Evolutionary conservation across 805 yeast species (phyloP).

Genomic region (Myxozyma mucilagina): DNA sequence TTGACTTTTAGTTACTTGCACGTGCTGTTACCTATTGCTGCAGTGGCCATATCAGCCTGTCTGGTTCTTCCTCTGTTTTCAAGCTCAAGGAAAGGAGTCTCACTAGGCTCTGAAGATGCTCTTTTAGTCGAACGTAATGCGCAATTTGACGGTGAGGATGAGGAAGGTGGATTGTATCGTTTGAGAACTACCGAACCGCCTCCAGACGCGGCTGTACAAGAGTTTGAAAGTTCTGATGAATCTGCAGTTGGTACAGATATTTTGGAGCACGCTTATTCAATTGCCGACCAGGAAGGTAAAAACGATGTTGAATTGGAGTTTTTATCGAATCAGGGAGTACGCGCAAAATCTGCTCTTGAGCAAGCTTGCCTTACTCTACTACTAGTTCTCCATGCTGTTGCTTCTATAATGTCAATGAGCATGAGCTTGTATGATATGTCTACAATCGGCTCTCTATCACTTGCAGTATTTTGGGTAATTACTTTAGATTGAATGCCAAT

Average conservation of each 20-base stretch:
- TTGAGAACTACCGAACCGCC: slow-evolving; percentile 1
- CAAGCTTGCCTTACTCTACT: slow-evolving; percentile 19
- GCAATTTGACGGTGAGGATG: background rate
- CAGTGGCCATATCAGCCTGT: background rate
- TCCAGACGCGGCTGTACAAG: slow-evolving; percentile 10
- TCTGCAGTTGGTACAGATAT: slow-evolving; percentile 1
- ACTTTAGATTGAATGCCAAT: background rate
- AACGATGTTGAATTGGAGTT: slow-evolving; percentile 32
- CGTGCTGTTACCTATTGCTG: background rate
- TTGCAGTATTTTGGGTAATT: slow-evolving; percentile 13
- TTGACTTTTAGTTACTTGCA: background rate
- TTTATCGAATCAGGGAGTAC: slow-evolving; percentile 32
- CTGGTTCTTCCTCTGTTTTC: background rate
- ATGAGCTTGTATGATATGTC: background rate
- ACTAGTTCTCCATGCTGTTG: background rate
- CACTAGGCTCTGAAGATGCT: background rate
- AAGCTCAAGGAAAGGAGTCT: background rate
- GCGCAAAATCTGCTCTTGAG: slow-evolving; percentile 36
- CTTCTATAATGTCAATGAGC: background rate
- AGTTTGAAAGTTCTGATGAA: background rate
- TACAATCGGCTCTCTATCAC: background rate
- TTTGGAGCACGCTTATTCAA: slow-evolving; percentile 4
- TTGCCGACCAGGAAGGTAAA: slow-evolving; percentile 9
- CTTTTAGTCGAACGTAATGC: background rate
- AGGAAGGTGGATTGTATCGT: slow-evolving; percentile 1